Percentiles rank a stretch among this genome's conserved stretches.
Evolutionary conservation across 495 filamentous ascomycete genomes (phyloP).

Genomic region (Arthonia radiata): DNA sequence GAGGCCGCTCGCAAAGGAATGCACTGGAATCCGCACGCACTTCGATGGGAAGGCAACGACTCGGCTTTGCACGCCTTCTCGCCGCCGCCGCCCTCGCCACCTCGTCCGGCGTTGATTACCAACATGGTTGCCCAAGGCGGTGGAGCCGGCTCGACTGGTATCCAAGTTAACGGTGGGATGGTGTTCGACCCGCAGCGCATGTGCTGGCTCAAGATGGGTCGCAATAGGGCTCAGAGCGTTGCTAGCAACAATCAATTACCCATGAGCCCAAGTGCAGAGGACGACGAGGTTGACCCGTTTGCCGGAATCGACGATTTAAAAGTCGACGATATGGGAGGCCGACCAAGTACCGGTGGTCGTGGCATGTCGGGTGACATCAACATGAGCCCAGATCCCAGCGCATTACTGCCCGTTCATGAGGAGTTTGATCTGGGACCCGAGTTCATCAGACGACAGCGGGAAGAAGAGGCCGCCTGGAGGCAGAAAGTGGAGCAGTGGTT

Average conservation of each 20-base stretch:
- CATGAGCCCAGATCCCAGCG: constrained; percentile 14
- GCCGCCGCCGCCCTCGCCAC: constrained; percentile 18
- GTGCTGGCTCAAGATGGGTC: constrained; percentile 67
- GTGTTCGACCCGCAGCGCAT: constrained; percentile 90
- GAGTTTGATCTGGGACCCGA: constrained; percentile 95
- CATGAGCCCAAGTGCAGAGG: constrained; percentile 12
- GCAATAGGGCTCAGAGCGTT: too few species aligned
- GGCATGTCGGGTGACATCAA: constrained; percentile 16
- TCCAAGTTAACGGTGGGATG: constrained; percentile 86
- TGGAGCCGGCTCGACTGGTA: constrained; percentile 37
- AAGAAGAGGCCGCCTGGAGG: constrained; percentile 80
- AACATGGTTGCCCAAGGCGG: constrained; percentile 48
- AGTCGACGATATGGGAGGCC: constrained; percentile 24
- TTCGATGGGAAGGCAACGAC: constrained; percentile 91
- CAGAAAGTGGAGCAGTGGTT: constrained; percentile 64
- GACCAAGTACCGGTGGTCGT: constrained; percentile 11
- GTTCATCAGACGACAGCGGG: constrained; percentile 67
- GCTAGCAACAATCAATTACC: too few species aligned
- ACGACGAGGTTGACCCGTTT: constrained; percentile 54
- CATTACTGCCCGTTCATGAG: constrained; percentile 73
- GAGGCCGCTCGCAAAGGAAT: constrained; percentile 64
- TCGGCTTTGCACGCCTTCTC: constrained; percentile 59
- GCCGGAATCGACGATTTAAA: constrained; percentile 46
- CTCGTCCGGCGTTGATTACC: constrained; percentile 79
- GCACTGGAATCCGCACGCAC: constrained; percentile 69